phyloP scores from a whole-genome alignment of 2,329 filamentous ascomycete species.

The Monascus ruber region DNA sequence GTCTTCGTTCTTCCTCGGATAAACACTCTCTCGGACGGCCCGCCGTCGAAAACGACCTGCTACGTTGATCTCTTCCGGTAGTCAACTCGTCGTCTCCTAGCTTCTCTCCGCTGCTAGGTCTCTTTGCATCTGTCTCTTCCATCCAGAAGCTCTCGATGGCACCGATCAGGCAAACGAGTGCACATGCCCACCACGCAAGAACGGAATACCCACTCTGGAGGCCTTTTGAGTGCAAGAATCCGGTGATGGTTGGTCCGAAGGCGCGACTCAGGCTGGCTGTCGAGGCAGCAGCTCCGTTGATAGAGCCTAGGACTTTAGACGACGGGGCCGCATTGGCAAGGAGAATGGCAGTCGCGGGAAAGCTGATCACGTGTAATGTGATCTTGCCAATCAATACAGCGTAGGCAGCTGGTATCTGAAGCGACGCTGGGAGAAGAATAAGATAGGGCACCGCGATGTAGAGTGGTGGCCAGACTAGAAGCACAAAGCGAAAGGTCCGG shows the following conservation, averaged over 20 bases:
- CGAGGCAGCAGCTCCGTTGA: conserved; percentile 87
- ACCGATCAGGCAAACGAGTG: conserved; percentile 61
- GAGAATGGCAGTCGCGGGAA: conserved; percentile 81
- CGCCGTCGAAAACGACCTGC: too few relatives aligned
- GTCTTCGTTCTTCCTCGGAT: conserved; percentile 22
- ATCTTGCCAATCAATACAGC: conserved; percentile 79
- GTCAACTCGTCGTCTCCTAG: conserved; percentile 17
- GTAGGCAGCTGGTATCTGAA: conserved; percentile 67
- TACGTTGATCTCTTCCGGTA: conserved; percentile 10
- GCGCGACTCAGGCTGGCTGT: conserved; percentile 81
- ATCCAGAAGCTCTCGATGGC: conserved; percentile 66
- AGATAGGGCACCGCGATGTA: conserved; percentile 86
- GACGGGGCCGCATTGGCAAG: conserved; percentile 80
- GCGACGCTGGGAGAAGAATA: conserved; percentile 61
- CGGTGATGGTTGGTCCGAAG: conserved; percentile 79
- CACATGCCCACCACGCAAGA: conserved; percentile 87
- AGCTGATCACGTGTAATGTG: conserved; percentile 80
- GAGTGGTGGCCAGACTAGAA: conserved; percentile 72
- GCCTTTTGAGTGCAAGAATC: conserved; percentile 70
- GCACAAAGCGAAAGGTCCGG: conserved; percentile 68
- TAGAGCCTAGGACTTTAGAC: conserved; percentile 71
- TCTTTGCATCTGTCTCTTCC: conserved; percentile 46
- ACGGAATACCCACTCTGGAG: conserved; percentile 72
- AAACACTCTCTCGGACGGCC: conserved; percentile 11
- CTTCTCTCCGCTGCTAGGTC: conserved; percentile 32